Evolutionary conservation across 202 grass and related monocot species (phyloP).

Genomic region (Brachypodium distachyon): DNA sequence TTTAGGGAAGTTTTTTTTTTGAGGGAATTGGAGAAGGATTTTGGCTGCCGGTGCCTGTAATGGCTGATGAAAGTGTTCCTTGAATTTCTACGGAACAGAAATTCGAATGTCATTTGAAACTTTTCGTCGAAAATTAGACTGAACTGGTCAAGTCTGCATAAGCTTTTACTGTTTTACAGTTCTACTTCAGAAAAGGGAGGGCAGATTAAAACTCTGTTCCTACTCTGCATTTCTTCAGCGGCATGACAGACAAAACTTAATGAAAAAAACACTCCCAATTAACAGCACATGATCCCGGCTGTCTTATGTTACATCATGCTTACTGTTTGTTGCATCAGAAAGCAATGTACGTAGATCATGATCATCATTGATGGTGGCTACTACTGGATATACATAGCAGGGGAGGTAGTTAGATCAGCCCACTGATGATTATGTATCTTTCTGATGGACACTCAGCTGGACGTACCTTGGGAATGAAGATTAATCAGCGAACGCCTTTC

Average conservation of each 20-base stretch:
- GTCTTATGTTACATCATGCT: constrained; percentile 21
- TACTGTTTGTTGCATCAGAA: constrained; percentile 14
- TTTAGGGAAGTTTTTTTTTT: no score
- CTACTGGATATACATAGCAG: background rate
- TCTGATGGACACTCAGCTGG: background rate
- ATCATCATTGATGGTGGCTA: background rate
- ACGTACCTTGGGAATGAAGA: constrained; percentile 3
- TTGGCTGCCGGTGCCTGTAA: no score
- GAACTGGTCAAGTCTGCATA: no score
- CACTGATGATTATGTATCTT: background rate
- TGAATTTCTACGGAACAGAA: no score
- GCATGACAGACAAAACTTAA: no score
- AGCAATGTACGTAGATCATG: background rate
- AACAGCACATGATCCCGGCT: background rate
- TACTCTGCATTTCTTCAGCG: no score
- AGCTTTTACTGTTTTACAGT: no score
- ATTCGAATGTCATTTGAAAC: no score
- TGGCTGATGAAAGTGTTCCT: no score
- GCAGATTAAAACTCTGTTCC: background rate
- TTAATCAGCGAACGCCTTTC: constrained; percentile 7
- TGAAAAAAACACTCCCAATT: background rate
- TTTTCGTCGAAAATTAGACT: no score
- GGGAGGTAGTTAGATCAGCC: background rate
- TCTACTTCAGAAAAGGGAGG: no score
- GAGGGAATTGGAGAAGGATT: no score